A percentile compares a stretch with the other conserved stretches of the same genome.
Evolutionary conservation across 805 yeast genomes (phyloP).

Genomic region (Kodamaea sagamina): DNA sequence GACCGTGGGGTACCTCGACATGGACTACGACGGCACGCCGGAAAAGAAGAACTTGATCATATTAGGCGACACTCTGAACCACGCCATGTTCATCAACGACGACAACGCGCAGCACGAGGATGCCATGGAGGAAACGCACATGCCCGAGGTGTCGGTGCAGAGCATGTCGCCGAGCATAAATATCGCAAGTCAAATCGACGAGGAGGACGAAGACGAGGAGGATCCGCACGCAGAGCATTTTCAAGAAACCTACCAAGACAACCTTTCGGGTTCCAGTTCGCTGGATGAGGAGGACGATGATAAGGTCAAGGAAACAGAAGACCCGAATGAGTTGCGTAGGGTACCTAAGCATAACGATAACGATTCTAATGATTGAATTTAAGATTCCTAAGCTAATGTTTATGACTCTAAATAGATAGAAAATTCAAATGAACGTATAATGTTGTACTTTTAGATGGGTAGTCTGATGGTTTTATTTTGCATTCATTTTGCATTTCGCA

Average conservation of each 20-base stretch:
- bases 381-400: constrained; percentile 3
- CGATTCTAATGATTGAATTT: constrained; percentile 5
- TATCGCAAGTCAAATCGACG: constrained; percentile 15
- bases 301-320: constrained; percentile 13
- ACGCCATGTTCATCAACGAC: constrained; percentile 33
- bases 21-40: constrained; percentile 34
- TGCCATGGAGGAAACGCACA: constrained; percentile 23
- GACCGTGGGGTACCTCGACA: constrained; percentile 41
- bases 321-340: constrained; percentile 43
- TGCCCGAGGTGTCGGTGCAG: constrained; percentile 26
- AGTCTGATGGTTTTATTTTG: too few relatives aligned
- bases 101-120: constrained; percentile 21
- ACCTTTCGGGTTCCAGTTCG: constrained; percentile 47
- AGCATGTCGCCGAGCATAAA: constrained; percentile 36
- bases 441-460: too few relatives aligned
- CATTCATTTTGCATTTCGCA: too few relatives aligned
- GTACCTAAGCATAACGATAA: constrained; percentile 21
- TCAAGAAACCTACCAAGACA: constrained; percentile 30
- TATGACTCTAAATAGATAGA: constrained; percentile 4
- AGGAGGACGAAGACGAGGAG: constrained; percentile 24
- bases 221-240: constrained; percentile 25
- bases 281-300: constrained; percentile 38
- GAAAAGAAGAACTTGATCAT: constrained; percentile 27
- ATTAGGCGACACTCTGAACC: constrained; percentile 39
- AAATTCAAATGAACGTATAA: too few relatives aligned